These are phyloP conservation scores for Blastobotrys petasosporus DNA, from an alignment of 1,139 yeast species.

Conservation along the genomic window DNA sequence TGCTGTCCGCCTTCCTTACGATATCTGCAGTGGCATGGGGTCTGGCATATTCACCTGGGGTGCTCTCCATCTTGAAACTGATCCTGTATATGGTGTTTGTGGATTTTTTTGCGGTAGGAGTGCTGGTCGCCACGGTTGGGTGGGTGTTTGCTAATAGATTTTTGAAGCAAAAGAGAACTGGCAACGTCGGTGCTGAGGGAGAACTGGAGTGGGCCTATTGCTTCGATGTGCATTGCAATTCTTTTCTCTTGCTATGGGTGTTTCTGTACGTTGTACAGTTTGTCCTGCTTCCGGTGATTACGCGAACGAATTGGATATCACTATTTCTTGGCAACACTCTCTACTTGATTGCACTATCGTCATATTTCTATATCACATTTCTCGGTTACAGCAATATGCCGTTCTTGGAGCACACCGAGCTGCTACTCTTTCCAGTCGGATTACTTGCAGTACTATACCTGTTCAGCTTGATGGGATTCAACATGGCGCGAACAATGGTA, in stretches of 20 bases:
- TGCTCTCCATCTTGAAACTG: constrained; percentile 54
- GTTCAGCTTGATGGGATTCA: constrained; percentile 49
- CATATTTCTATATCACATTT: constrained; percentile 74
- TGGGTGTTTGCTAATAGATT: constrained; percentile 69
- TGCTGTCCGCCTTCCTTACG: constrained; percentile 57
- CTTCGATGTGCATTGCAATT: constrained; percentile 87
- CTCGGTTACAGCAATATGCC: constrained; percentile 86
- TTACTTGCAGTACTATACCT: constrained; percentile 52
- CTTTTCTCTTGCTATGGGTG: constrained; percentile 78
- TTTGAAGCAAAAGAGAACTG: constrained; percentile 38
- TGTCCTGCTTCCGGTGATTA: constrained; percentile 63
- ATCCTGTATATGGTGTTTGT: constrained; percentile 78
- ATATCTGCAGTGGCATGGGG: constrained; percentile 91
- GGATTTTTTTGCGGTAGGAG: constrained; percentile 71
- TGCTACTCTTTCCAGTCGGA: constrained; percentile 52
- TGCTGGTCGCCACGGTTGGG: constrained; percentile 59
- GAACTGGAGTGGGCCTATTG: constrained; percentile 90
- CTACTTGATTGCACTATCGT: constrained; percentile 64
- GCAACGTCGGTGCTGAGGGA: constrained; percentile 44
- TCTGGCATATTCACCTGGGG: constrained; percentile 62
- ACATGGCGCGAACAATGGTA: constrained; percentile 65
- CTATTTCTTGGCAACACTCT: constrained; percentile 70
- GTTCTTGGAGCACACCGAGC: constrained; percentile 59
- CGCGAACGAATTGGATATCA: constrained; percentile 58
- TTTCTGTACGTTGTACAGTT: constrained; percentile 72